Base-by-base conservation (phyloP, 768 basidiomycete genomes). In the Lactarius vividus region DNA sequence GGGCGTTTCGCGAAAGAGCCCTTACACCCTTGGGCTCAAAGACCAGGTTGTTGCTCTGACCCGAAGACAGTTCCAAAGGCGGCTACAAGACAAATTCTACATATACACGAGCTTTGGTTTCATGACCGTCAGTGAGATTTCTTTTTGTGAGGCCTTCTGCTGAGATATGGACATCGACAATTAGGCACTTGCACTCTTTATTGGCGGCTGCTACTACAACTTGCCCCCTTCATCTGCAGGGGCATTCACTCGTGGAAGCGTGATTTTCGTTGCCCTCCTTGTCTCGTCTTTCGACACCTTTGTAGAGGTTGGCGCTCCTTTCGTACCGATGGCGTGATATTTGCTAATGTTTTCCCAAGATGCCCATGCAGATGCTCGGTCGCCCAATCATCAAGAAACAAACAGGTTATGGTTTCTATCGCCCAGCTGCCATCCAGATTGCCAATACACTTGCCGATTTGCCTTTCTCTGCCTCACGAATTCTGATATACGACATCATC, bases 181-280 rank as follows among this genome's bases (percentile, higher is more conserved):
- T 11, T 55, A 70, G 69, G 44, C 9, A 23, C 75, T 88, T 26
- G 81, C 87, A 16, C 72, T 92, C 57, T 82, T 92, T 55, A 79
- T 91, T 70, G 93, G 92, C 35, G 87, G 83, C 6, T 85, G 87
- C 15, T 97, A 85, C 79, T 85, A 86, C 71, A 85, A 89, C 58
- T 81, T 90, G 53, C 92, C 92, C 1, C 72, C 82, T 13, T 88
- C 89, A 0, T 85, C 94, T 4, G 82, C 84, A 37, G 95, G 95
- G 53, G 92, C 88, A 0, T 97, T 97, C 78, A 94, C 94, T 29
- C 86, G 94, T 67, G 93, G 91, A 52, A 83, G 90, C 77, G 84
- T 94, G 35, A 82, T 96, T 53, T 95, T 96, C 74, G 74, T 82
- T 29, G 85, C 86, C 6, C 73, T 92, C 61, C 75, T 95, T 54